Base-by-base conservation (phyloP, 306 rosid genomes). In the Fagus sylvatica region DNA sequence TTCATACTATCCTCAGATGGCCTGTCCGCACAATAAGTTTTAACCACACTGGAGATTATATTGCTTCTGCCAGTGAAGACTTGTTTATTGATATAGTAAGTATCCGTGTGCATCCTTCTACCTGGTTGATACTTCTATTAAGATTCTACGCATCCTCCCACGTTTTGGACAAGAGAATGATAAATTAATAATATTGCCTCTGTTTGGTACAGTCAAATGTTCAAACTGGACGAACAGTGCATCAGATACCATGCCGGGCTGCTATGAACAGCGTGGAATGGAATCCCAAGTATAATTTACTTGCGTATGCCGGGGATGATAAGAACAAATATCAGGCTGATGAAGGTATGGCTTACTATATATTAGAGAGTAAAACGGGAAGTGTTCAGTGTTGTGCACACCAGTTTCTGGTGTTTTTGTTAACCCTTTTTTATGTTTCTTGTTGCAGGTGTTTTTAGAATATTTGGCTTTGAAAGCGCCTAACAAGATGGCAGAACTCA, bases 201-300 rank as follows among this genome's bases (percentile, higher is more conserved):
- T 82, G 67, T 57, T 1, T 80, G 74, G 60, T 69, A 74, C 88
- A 95, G 98, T 86, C 98, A 1, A 95, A 89, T 78, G 87, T 90
- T 75, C 86, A 87, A 60, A 87, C 93, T 16, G 97, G 97, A 74
- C 87, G 89, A 84, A 90, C 97, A 1, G 90, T 92, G 53, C 97
- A 92, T 86, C 97, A 92, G 77, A 94, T 94, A 86, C 90, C 95
- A 8, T 94, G 97, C 32, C 91, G 95, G 77, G 97, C 97, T 64
- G 98, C 98, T n/a, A 92, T 90, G 97, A 94, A 94, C 83, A 94
- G 97, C 36, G 98, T 95, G 76, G 98, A 95, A 75, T 95, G 97
- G 97, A 92, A 92, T 89, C 98, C 98, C 1, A 95, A 87, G n/a
- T 83, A 69, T 81, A 92, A 95, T 77, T 87, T 94, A 69, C 97